Base-by-base conservation (phyloP, 2,329 filamentous ascomycete species). In the Fusarium sp. region DNA sequence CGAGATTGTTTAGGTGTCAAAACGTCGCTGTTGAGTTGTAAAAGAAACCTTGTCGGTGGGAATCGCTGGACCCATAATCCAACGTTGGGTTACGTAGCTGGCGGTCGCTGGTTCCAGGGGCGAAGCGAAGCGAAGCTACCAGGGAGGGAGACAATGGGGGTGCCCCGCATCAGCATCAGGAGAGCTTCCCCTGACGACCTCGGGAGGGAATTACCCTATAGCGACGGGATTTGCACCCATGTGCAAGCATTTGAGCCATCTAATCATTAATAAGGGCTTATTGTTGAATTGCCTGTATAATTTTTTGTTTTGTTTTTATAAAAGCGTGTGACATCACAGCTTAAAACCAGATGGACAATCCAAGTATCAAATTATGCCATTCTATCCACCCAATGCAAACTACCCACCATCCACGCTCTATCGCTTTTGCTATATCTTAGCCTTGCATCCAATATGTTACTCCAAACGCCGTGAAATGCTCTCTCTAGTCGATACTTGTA, bases 181-280 rank as follows among this genome's bases (percentile, higher is more conserved):
- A 60, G 31, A 63, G 61, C 61, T 63, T 63, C 61, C 61, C 60
- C 60, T 54, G 45, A 52, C n/a, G n/a, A 45, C 40, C 40, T 45
- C 40, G 20, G 11, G 7, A 22, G 40, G 40, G 2, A 31, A n/a
- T 50, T 78, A 78, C 74, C 76, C 76, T 78, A 65, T 62, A 78
- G 56, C 66, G 10, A 45, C 2, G 2, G 9, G 2, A 8, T 16
- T 22, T 18, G 5, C n/a, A 1, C 2, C 36, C 69, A 65, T 73
- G 60, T 50, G 58, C 11, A 54, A 59, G 13, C 11, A 40, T 8
- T 52, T 63, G 52, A 40, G 20, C 6, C 35, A 16, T 63, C 31
- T 47, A 18, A 8, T 25, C 11, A 27, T 36, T 18, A 27, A 57
- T 18, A 27, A 3, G 22, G n/a, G 11, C n/a, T 14, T 45, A 11